Percentiles rank a stretch among this genome's conserved stretches.
phyloP scores from a whole-genome alignment of 495 filamentous ascomycete genomes.

The Podospora sp. region DNA sequence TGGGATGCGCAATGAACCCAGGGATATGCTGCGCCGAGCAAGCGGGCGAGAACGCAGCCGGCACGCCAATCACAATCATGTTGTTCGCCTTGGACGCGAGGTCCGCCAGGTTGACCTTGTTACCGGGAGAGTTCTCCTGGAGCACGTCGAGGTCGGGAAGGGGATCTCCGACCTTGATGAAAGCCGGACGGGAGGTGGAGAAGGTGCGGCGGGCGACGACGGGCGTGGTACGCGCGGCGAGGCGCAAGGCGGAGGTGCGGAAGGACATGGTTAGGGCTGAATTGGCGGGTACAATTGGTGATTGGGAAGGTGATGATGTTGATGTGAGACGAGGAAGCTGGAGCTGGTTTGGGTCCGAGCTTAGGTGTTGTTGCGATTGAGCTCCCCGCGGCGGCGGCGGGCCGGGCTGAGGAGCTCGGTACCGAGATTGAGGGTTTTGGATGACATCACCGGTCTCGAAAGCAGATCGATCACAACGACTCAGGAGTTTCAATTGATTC shows the following conservation, averaged over 20 bases:
- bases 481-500: neutral
- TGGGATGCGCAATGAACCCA: conserved; percentile 75
- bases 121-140: conserved; percentile 67
- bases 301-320: neutral
- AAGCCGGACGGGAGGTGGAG: conserved; percentile 52
- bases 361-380: neutral
- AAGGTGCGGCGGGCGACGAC: conserved; percentile 40
- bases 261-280: conserved; percentile 14
- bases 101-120: conserved; percentile 81
- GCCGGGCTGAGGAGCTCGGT: neutral
- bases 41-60: conserved; percentile 81
- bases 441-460: conserved; percentile 22
- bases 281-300: conserved; percentile 8
- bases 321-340: conserved; percentile 1
- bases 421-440: neutral
- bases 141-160: conserved; percentile 64
- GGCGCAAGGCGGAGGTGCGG: conserved; percentile 22
- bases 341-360: neutral
- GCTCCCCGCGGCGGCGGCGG: neutral
- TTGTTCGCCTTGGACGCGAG: conserved; percentile 69
- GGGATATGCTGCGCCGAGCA: conserved; percentile 83
- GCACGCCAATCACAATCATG: conserved; percentile 79
- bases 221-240: conserved; percentile 14
- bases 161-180: conserved; percentile 62
- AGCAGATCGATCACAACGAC: neutral